phyloP scores from a whole-genome alignment of 2,329 filamentous ascomycete genomes.

The Stagonosporopsis vannaccii region DNA sequence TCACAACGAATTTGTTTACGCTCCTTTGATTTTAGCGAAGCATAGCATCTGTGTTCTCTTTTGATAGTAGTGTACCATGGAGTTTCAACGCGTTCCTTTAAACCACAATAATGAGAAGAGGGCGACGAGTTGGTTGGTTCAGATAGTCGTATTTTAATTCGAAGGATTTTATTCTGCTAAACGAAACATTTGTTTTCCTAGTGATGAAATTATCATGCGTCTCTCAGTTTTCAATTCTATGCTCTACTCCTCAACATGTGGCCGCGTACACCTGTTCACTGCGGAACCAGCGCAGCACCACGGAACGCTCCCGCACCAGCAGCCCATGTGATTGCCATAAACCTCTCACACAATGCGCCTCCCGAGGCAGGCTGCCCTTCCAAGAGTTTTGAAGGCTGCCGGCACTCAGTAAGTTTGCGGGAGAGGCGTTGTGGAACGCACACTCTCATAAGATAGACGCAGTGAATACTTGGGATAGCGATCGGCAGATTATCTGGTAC shows the following conservation, averaged over 20 bases:
- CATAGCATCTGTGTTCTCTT: not conserved
- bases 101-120: not conserved
- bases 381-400: not conserved
- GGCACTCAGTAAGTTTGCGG: slow-evolving; percentile 3
- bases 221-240: not conserved
- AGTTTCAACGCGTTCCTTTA: not conserved
- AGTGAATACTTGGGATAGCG: no score
- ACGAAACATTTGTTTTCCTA: not conserved
- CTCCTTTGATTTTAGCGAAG: not conserved
- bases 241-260: not conserved
- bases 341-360: slow-evolving; percentile 1
- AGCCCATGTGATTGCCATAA: not conserved
- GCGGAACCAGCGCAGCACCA: not conserved
- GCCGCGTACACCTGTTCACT: not conserved
- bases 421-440: slow-evolving; percentile 2
- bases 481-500: not conserved
- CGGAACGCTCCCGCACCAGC: not conserved
- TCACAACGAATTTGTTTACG: not conserved
- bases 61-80: not conserved
- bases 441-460: not conserved
- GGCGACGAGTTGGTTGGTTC: not conserved
- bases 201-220: not conserved
- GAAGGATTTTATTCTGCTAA: not conserved
- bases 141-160: not conserved
- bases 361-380: slow-evolving; percentile 4